Evolutionary conservation across 1,139 yeast genomes (phyloP), one percentile per base, ranked within the genome.

Genomic region (Candida labiduridarum): DNA sequence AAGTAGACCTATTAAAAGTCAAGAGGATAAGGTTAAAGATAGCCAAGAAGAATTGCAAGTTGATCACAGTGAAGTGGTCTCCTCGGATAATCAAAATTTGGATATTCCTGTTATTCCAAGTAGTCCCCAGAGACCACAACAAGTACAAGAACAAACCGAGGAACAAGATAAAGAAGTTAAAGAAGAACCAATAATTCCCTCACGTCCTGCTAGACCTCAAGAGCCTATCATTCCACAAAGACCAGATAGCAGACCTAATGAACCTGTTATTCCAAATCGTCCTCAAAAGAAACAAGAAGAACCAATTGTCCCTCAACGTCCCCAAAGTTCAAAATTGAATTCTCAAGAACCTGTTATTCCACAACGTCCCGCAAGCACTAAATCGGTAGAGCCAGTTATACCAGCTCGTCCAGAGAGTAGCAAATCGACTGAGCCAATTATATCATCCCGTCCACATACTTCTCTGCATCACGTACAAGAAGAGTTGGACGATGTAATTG

Each of bases 181-280:
- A n/a, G 41, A 38, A 38, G 31, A 38, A 38, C 41, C 41, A 36
- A 19, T 36, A 5, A 9, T 36, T 12, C 41, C 41, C 11, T 29
- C 18, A 36, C 41, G 5, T 19, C 29, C 29, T n/a, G 11, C 29
- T 12, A 34, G 18, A 14, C 8, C 18, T 16, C 27, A 18, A 36
- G 41, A 36, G 10, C 41, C 41, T 10, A 14, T n/a, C 6, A 38
- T 38, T 38, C 41, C 41, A n/a, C 41, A 22, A 14, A 29, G 30
- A 11, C 41, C 41, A 38, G 19, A 34, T 4, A n/a, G 10, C 4
- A 34, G 18, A 14, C 14, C 38, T 4, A 14, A 14, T 34, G 38
- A 38, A 38, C 60, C 60, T 12, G 44, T 31, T 25, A 44, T 53
- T 27, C 60, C 61, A 34, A 45, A 47, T 16, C 53, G 56, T 38